Conservation (phyloP, 164 flowering plant species). For the Chimonanthus salicifolius region DNA sequence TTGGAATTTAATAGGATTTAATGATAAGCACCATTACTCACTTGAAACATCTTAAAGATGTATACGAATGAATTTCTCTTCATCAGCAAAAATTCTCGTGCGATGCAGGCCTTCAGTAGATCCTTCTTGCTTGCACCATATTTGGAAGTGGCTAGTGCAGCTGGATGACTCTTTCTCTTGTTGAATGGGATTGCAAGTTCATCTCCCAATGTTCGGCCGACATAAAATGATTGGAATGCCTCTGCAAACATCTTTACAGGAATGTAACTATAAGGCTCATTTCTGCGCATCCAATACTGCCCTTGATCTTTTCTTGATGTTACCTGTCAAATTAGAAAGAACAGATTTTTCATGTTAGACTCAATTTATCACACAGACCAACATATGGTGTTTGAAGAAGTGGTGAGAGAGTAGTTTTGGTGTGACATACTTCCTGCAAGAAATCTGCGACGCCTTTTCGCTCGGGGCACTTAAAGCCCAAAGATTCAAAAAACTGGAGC, state of each 20-base stretch:
- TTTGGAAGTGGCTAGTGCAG: conserved; percentile 39
- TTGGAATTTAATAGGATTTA: background rate
- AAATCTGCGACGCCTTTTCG: conserved; percentile 57
- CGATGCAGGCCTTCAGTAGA: conserved; percentile 36
- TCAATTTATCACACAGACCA: background rate
- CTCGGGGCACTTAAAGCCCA: conserved; percentile 55
- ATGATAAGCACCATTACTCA: conserved; percentile 17
- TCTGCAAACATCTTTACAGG: conserved; percentile 43
- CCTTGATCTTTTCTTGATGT: conserved; percentile 62
- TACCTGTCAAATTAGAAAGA: conserved; percentile 28
- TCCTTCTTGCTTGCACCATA: conserved; percentile 42
- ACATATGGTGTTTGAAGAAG: background rate
- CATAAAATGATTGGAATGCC: conserved; percentile 52
- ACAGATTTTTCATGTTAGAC: background rate
- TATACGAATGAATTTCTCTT: conserved; percentile 55
- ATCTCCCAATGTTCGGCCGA: conserved; percentile 34
- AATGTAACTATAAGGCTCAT: conserved; percentile 41
- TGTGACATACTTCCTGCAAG: conserved; percentile 42
- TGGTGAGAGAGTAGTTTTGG: background rate
- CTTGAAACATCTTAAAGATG: conserved; percentile 41
- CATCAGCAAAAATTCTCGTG: conserved; percentile 48
- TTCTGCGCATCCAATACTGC: conserved; percentile 48
- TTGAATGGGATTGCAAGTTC: conserved; percentile 49
- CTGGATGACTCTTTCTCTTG: conserved; percentile 46
- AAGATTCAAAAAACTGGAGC: conserved; percentile 45